Evolutionary conservation across 768 basidiomycete genomes (phyloP).

Genomic region (Naganishia vaughanmartiniae): DNA sequence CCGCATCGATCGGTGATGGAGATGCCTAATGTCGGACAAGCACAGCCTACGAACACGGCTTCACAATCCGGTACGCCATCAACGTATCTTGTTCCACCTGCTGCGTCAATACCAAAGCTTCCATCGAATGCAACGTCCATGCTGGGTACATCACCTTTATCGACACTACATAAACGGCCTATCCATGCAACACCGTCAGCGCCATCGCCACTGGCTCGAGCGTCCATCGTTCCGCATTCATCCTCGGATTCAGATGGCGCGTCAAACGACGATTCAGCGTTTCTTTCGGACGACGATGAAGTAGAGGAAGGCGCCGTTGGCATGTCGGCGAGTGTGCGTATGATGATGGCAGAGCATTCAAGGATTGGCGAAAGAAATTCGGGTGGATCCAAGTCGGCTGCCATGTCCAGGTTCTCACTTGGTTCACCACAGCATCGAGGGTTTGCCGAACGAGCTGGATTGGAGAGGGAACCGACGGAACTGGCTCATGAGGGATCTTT

Average conservation of each 20-base stretch:
- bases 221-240: slow-evolving; percentile 18
- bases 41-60: neutral
- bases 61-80: neutral
- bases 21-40: slow-evolving; percentile 16
- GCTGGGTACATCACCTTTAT: neutral
- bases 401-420: neutral
- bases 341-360: neutral
- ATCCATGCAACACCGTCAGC: slow-evolving; percentile 17
- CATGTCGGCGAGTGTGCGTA: neutral
- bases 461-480: neutral
- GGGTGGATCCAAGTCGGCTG: neutral
- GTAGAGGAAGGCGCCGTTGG: neutral
- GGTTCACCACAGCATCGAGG: slow-evolving; percentile 2
- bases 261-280: slow-evolving; percentile 9
- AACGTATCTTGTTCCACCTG: neutral
- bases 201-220: slow-evolving; percentile 7
- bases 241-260: neutral
- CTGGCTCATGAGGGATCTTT: neutral
- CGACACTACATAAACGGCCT: slow-evolving; percentile 16
- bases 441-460: neutral
- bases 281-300: slow-evolving; percentile 17
- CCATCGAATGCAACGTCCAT: neutral
- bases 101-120: neutral
- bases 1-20: slow-evolving; percentile 14
- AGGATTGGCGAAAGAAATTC: neutral